Conservation (phyloP, 495 filamentous ascomycete genomes). For the Cladorrhinum samala region DNA sequence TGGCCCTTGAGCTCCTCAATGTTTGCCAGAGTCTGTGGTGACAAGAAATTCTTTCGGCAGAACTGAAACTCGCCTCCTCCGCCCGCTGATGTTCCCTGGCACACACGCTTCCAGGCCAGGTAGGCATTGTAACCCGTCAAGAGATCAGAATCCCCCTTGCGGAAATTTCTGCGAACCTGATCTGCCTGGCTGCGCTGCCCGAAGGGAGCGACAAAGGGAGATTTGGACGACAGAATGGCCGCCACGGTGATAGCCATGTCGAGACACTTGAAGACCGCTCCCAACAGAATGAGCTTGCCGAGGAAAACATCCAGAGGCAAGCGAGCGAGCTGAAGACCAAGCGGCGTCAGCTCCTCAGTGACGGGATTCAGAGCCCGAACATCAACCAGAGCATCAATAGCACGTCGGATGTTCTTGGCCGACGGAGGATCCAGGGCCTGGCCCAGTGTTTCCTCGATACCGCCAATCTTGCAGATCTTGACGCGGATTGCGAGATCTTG, state of each 20-base stretch:
- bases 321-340: conserved; percentile 80
- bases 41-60: conserved; percentile 88
- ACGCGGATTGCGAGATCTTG: conserved; percentile 94
- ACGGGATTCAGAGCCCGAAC: conserved; percentile 76
- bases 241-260: conserved; percentile 87
- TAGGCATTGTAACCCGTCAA: conserved; percentile 93
- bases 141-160: conserved; percentile 82
- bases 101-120: conserved; percentile 74
- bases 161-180: conserved; percentile 66
- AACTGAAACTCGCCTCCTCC: conserved; percentile 71
- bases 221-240: conserved; percentile 88
- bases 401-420: conserved; percentile 82
- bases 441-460: conserved; percentile 82
- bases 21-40: conserved; percentile 69
- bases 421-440: conserved; percentile 87
- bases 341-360: conserved; percentile 72
- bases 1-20: conserved; percentile 96
- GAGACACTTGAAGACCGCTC: conserved; percentile 77
- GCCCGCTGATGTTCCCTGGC: conserved; percentile 47
- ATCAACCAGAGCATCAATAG: conserved; percentile 87
- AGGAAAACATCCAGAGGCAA: conserved; percentile 90
- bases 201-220: conserved; percentile 81
- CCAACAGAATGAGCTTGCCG: conserved; percentile 84
- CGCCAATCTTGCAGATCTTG: conserved; percentile 91
- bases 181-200: conserved; percentile 77